Percentiles rank a stretch among this genome's conserved stretches.
These are phyloP conservation scores for Arthrobotrys iridis DNA, from an alignment of 2,329 filamentous ascomycete species.

Conservation along the genomic window DNA sequence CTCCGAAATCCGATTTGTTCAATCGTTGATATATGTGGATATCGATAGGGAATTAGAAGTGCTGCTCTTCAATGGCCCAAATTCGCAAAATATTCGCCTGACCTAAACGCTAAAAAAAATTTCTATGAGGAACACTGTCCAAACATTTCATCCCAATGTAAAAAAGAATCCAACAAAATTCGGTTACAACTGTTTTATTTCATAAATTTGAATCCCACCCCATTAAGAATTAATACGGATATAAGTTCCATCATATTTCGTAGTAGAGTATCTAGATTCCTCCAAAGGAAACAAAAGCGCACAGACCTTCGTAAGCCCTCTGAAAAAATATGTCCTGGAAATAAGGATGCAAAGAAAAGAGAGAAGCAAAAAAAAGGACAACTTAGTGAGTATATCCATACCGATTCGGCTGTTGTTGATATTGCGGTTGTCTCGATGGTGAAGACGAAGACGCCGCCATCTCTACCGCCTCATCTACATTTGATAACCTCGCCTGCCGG, in stretches of 20 bases:
- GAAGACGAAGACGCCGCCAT: constrained; percentile 26
- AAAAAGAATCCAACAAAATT: constrained; percentile 4
- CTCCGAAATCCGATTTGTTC: too few species aligned
- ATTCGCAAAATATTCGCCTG: too few species aligned
- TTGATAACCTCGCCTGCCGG: constrained; percentile 23
- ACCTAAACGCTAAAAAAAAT: too few species aligned
- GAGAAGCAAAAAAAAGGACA: constrained; percentile 7
- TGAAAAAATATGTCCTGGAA: constrained; percentile 13
- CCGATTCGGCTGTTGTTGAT: constrained; percentile 30
- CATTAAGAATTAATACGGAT: constrained; percentile 49
- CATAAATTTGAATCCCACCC: constrained; percentile 8
- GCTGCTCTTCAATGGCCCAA: too few species aligned
- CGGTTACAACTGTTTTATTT: too few species aligned
- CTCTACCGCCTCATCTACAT: constrained; percentile 35
- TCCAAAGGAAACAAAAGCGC: constrained; percentile 12
- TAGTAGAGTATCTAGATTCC: constrained; percentile 32
- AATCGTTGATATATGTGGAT: too few species aligned
- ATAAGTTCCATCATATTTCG: constrained; percentile 37
- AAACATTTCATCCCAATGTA: constrained; percentile 5
- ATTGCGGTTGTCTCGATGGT: constrained; percentile 17
- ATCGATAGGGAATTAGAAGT: too few species aligned
- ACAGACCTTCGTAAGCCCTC: constrained; percentile 35
- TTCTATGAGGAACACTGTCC: not conserved
- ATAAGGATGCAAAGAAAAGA: not conserved
- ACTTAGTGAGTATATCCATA: constrained; percentile 36